Evolutionary conservation across 805 yeast genomes (phyloP).

Genomic region (Naumovozyma dairenensis): DNA sequence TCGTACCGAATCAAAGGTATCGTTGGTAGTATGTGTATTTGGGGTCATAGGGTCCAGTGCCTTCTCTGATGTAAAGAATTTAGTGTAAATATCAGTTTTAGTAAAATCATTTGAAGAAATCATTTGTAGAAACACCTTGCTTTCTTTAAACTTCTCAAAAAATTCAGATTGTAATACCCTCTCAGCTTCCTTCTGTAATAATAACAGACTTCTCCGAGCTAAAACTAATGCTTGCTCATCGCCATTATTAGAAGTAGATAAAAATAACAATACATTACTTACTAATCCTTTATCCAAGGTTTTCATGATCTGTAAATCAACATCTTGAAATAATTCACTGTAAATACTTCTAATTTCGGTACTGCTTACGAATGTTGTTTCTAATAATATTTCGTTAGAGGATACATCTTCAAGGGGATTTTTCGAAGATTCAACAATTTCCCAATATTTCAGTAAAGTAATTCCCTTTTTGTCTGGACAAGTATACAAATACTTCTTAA

Average conservation of each 20-base stretch:
- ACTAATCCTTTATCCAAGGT: constrained; percentile 14
- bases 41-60: constrained; percentile 11
- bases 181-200: constrained; percentile 46
- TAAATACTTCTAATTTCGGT: constrained; percentile 21
- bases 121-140: constrained; percentile 45
- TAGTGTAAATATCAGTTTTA: constrained; percentile 19
- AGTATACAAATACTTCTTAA: constrained; percentile 9
- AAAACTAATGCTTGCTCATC: constrained; percentile 16
- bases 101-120: constrained; percentile 36
- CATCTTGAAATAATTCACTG: constrained; percentile 10
- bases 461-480: constrained; percentile 6
- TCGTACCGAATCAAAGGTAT: constrained; percentile 7
- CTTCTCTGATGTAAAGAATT: constrained; percentile 9
- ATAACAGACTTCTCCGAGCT: constrained; percentile 53
- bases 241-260: constrained; percentile 1
- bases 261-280: constrained; percentile 10
- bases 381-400: constrained; percentile 24
- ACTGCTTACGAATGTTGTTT: constrained; percentile 13
- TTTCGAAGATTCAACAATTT: constrained; percentile 53
- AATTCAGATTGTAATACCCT: constrained; percentile 43
- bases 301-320: constrained; percentile 15
- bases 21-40: constrained; percentile 1
- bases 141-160: constrained; percentile 50
- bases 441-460: constrained; percentile 50
- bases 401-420: constrained; percentile 53